Percentiles rank a stretch among this genome's conserved stretches.
These are phyloP conservation scores for Camellia granthamiana DNA, from an alignment of 148 eudicot genomes.

Conservation along the genomic window DNA sequence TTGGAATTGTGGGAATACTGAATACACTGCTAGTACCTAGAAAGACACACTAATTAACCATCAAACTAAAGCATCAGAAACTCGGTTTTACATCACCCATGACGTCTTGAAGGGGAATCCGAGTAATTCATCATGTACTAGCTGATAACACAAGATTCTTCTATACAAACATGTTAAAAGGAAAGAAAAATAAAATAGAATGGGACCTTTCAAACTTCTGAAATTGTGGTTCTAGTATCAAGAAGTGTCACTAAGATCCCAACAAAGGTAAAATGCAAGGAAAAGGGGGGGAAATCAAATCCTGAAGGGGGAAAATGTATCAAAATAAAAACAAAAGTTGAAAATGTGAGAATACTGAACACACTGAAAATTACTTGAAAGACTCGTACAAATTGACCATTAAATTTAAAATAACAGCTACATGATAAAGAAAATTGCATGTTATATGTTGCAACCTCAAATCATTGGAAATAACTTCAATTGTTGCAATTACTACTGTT, in stretches of 20 bases:
- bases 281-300: not conserved
- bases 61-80: not conserved
- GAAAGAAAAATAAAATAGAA: not conserved
- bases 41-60: not conserved
- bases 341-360: not conserved
- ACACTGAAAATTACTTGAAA: not conserved
- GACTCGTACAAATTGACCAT: not conserved
- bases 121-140: constrained; percentile 75
- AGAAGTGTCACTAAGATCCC: not conserved
- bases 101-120: constrained; percentile 98
- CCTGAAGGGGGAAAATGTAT: not conserved
- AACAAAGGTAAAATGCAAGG: not conserved
- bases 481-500: too few species aligned
- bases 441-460: not conserved
- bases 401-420: not conserved
- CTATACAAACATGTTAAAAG: not conserved
- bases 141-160: not conserved
- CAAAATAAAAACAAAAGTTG: not conserved
- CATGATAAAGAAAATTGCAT: not conserved
- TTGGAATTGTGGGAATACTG: not conserved
- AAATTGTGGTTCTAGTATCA: not conserved
- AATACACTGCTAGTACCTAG: not conserved
- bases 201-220: not conserved
- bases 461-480: too few species aligned
- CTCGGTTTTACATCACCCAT: constrained; percentile 81